Evolutionary conservation across 1,284 basidiomycete genomes (phyloP).

Genomic region (Papiliotrema terrestris): DNA sequence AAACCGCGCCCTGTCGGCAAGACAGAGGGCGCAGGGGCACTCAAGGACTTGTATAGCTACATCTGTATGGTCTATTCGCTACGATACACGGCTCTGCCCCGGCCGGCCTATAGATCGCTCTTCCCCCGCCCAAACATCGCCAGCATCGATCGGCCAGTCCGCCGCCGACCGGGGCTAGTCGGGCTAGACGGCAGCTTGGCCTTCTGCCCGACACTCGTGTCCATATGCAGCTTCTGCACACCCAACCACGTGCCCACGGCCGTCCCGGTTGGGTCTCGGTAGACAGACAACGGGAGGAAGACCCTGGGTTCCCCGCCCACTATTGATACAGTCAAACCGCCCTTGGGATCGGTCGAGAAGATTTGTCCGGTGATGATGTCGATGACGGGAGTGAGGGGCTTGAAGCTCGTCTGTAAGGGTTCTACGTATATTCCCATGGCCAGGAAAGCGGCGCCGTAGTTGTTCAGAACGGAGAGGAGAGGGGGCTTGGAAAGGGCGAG

Average conservation of each 20-base stretch:
- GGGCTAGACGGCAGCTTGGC: neutral
- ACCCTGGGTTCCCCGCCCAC: constrained; percentile 40
- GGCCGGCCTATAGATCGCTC: neutral
- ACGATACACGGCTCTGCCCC: neutral
- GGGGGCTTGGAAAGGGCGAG: constrained; percentile 64
- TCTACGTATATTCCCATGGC: constrained; percentile 33
- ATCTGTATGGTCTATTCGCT: neutral
- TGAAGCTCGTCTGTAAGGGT: constrained; percentile 48
- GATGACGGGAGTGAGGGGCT: constrained; percentile 55
- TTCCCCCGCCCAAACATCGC: neutral
- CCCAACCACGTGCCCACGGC: neutral
- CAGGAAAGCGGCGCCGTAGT: constrained; percentile 55
- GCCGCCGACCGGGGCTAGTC: neutral
- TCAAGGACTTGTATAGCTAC: neutral
- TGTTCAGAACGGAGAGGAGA: constrained; percentile 63
- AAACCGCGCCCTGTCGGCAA: too few species aligned
- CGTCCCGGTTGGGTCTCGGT: constrained; percentile 5
- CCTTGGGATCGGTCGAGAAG: constrained; percentile 52
- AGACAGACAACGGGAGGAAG: constrained; percentile 33
- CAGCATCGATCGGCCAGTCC: neutral
- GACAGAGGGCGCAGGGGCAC: too few species aligned
- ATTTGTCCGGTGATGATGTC: constrained; percentile 60
- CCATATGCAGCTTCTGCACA: neutral
- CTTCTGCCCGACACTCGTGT: neutral
- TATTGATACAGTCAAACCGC: constrained; percentile 44